A percentile compares a stretch with the other conserved stretches of the same genome.
Evolutionary conservation across 2,329 filamentous ascomycete genomes (phyloP).

Genomic region (Akanthomyces uredinophilus): DNA sequence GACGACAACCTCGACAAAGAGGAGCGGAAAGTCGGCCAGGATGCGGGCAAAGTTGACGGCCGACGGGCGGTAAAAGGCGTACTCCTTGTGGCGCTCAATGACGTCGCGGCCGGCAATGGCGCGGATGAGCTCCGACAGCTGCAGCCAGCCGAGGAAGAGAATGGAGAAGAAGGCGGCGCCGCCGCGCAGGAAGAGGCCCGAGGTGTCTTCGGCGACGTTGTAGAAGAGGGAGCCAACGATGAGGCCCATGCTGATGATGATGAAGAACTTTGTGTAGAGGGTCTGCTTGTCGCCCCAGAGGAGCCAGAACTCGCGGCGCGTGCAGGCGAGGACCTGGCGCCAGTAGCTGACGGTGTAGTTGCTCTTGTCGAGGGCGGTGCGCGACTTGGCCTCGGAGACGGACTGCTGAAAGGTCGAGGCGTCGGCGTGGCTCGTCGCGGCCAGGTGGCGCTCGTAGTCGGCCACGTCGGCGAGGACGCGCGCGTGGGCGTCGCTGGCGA

Average conservation of each 20-base stretch:
- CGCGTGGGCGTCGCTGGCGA: constrained; percentile 54
- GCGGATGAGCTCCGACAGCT: constrained; percentile 72
- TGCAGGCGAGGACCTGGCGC: constrained; percentile 64
- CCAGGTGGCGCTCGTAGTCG: constrained; percentile 38
- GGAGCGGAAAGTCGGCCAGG: constrained; percentile 52
- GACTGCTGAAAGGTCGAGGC: constrained; percentile 62
- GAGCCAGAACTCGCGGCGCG: constrained; percentile 72
- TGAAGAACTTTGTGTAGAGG: constrained; percentile 73
- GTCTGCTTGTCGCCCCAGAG: constrained; percentile 69
- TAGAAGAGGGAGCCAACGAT: constrained; percentile 79
- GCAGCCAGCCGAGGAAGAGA: constrained; percentile 57
- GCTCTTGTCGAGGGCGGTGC: constrained; percentile 61
- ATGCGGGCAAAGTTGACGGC: constrained; percentile 52
- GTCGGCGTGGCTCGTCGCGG: constrained; percentile 52
- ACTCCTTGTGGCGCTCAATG: constrained; percentile 40
- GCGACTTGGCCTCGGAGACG: constrained; percentile 66
- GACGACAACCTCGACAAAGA: constrained; percentile 57
- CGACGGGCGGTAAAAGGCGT: constrained; percentile 48
- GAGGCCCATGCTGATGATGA: constrained; percentile 66
- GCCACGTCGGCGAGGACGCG: constrained; percentile 54
- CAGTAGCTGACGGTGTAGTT: constrained; percentile 71
- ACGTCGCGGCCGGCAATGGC: constrained; percentile 67
- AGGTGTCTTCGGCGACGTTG: constrained; percentile 53
- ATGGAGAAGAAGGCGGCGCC: constrained; percentile 45
- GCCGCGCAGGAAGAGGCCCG: constrained; percentile 55